Evolutionary conservation across 2,329 filamentous ascomycete genomes (phyloP).

Genomic region (Penicillium sp.): DNA sequence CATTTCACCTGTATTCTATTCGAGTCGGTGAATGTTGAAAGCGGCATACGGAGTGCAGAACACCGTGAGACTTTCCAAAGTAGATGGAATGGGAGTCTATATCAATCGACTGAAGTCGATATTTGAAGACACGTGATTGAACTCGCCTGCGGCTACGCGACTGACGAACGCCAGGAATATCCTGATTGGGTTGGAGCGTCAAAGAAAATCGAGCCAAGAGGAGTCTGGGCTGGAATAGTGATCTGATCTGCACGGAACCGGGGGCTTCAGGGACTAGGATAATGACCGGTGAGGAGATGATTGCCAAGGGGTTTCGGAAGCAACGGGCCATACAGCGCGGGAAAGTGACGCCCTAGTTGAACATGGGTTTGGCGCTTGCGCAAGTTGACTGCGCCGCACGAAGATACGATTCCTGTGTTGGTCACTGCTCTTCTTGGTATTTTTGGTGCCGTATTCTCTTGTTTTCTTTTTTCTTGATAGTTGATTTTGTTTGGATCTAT

Average conservation of each 20-base stretch:
- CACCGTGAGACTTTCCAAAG: too few species aligned
- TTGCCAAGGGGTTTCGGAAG: conserved; percentile 10
- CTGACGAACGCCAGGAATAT: conserved; percentile 14
- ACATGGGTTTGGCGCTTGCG: conserved; percentile 7
- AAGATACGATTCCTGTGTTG: conserved; percentile 4
- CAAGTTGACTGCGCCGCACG: conserved; percentile 15
- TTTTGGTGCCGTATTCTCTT: neutral
- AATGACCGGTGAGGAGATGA: conserved; percentile 1
- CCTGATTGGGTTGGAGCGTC: conserved; percentile 16
- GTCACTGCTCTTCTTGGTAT: neutral
- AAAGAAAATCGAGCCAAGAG: conserved; percentile 9
- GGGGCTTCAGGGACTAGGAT: conserved; percentile 16
- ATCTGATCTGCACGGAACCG: conserved; percentile 29
- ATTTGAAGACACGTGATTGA: conserved; percentile 17
- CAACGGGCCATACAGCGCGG: conserved; percentile 7
- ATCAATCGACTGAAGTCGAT: neutral
- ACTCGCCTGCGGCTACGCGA: conserved; percentile 26
- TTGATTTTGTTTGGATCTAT: neutral
- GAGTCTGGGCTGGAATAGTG: neutral
- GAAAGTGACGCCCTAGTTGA: neutral
- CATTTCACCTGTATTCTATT: neutral
- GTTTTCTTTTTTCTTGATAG: neutral
- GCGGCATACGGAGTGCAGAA: neutral
- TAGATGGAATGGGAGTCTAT: too few species aligned
- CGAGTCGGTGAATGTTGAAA: too few species aligned